Conservation (phyloP, 345 rosid species). For the Eutrema heterophyllum region DNA sequence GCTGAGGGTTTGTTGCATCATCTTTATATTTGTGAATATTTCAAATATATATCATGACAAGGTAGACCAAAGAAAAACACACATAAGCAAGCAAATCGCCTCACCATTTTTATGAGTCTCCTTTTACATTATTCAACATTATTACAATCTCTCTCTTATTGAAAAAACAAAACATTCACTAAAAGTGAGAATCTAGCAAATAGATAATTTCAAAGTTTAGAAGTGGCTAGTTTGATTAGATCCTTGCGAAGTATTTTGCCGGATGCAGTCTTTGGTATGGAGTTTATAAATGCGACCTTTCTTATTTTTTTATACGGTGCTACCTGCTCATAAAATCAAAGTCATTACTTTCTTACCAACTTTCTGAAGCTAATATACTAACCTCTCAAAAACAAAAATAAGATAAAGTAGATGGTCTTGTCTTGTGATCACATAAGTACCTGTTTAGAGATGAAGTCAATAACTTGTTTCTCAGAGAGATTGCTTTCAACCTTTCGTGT, state of each 20-base stretch:
- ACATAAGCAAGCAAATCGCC: neutral
- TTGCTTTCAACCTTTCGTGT: constrained; percentile 45
- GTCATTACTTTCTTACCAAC: neutral
- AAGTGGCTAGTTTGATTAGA: constrained; percentile 65
- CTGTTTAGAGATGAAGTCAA: constrained; percentile 66
- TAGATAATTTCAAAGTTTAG: constrained; percentile 47
- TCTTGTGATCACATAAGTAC: constrained; percentile 23
- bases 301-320: constrained; percentile 79
- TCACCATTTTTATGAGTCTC: neutral
- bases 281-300: constrained; percentile 29
- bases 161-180: neutral
- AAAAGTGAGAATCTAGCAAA: neutral
- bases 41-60: neutral
- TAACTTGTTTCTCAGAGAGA: constrained; percentile 41
- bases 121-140: neutral
- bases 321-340: constrained; percentile 39
- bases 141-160: neutral
- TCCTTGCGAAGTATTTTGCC: constrained; percentile 89
- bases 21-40: neutral
- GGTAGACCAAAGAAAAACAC: neutral
- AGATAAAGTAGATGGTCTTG: neutral
- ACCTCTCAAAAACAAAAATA: neutral
- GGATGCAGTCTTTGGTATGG: constrained; percentile 72
- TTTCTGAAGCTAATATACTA: neutral
- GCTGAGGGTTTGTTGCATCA: neutral